phyloP scores from a whole-genome alignment of 306 rosid genomes.

The Acacia melanoxylon region DNA sequence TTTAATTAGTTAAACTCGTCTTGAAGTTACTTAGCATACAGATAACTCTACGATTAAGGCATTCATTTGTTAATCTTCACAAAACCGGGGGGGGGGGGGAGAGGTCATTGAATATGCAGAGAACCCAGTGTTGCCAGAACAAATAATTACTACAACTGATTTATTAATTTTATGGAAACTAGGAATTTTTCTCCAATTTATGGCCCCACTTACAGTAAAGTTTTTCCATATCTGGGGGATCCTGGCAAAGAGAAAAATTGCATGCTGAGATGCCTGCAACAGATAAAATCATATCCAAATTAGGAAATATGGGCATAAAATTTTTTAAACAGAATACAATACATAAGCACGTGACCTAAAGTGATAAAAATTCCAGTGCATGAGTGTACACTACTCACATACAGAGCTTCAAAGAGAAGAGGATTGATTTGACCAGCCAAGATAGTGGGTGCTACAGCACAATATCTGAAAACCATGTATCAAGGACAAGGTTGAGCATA shows the following conservation, averaged over 20 bases:
- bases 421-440: slow-evolving; percentile 89
- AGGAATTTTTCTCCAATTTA: slow-evolving; percentile 8
- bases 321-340: slow-evolving; percentile 6
- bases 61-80: slow-evolving; percentile 3
- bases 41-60: slow-evolving; percentile 1
- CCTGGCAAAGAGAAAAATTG: slow-evolving; percentile 85
- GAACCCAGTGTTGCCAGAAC: slow-evolving; percentile 11
- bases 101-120: neutral
- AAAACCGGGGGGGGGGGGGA: neutral
- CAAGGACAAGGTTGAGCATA: slow-evolving; percentile 52
- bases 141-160: slow-evolving; percentile 18
- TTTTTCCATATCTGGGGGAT: slow-evolving; percentile 95
- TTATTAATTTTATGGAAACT: slow-evolving; percentile 7
- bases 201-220: slow-evolving; percentile 75
- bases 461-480: slow-evolving; percentile 69
- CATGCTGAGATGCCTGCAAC: slow-evolving; percentile 93
- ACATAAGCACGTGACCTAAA: neutral
- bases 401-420: slow-evolving; percentile 87
- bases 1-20: slow-evolving; percentile 9
- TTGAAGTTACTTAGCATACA: slow-evolving; percentile 15
- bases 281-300: slow-evolving; percentile 33
- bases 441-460: slow-evolving; percentile 87
- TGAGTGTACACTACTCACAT: slow-evolving; percentile 63
- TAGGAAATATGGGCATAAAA: slow-evolving; percentile 25
- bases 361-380: slow-evolving; percentile 15